Base-by-base conservation (phyloP, 78 protist species). In the Polysphondylium violaceum region DNA sequence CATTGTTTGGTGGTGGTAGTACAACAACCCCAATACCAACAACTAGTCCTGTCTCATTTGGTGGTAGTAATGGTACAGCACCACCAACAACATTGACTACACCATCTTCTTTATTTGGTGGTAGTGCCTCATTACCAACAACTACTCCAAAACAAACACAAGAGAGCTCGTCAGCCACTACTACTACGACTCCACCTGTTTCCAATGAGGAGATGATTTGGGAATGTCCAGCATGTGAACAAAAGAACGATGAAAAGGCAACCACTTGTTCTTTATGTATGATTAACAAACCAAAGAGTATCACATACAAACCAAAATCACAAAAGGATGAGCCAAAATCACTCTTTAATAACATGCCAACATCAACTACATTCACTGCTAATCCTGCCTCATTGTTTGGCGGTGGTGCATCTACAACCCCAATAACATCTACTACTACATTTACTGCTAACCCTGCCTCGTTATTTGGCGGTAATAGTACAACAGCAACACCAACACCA, bases 21-120 rank as follows among this genome's bases (percentile, higher is more conserved):
- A 31, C 31, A 1, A 8, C 68, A 14, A 60, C 68, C 8, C 38
- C 68, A 60, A 60, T 17, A 14, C 6, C 7, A 11, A 19, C 38
- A 4, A 67, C 0, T 23, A 14, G 31, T 60, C 38, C n/a, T n/a
- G n/a, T n/a, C n/a, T n/a, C n/a, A n/a, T n/a, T n/a, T n/a, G n/a
- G n/a, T 29, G 21, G 41, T 60, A 31, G 33, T 14, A 29, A 7
- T 60, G 14, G 14, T 9, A 31, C 31, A 1, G 5, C 78, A 31
- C 3, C 76, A 69, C 4, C 77, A 0, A 4, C 68, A 29, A 14
- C 77, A 44, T 0, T 44, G 12, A 50, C 60, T 35, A 0, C 44
- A 31, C 51, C 78, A 43, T 11, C 68, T 16, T 16, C 64, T 8
- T 2, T 72, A 56, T 72, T 72, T 51, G 64, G 64, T 50, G n/a